These are phyloP conservation scores for Teunomyces kruisii DNA, from an alignment of 805 yeast species.

Conservation along the genomic window DNA sequence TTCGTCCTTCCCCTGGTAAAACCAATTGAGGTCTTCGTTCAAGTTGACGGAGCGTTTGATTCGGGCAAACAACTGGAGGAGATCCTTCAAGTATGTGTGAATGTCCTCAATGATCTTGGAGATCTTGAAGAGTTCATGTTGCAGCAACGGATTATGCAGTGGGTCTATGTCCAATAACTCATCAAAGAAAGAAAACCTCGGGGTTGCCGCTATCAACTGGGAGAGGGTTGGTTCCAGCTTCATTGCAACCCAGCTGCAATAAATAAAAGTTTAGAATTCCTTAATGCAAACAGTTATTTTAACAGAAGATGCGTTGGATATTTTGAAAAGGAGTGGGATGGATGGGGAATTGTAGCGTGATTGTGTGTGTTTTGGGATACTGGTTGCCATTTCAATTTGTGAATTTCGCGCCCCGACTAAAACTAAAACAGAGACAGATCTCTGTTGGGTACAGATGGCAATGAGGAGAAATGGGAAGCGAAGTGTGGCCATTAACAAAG, in stretches of 20 bases:
- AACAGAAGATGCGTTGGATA: too few relatives aligned
- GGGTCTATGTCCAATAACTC: not conserved
- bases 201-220: not conserved
- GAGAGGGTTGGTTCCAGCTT: constrained; percentile 3
- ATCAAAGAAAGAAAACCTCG: not conserved
- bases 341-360: constrained; percentile 1
- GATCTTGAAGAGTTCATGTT: constrained; percentile 26
- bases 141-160: constrained; percentile 11
- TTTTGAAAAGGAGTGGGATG: not conserved
- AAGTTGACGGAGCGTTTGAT: constrained; percentile 2
- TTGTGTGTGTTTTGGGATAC: not conserved
- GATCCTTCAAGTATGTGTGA: constrained; percentile 20
- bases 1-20: constrained; percentile 21
- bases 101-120: constrained; percentile 30
- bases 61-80: constrained; percentile 14
- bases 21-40: constrained; percentile 22
- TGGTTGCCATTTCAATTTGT: constrained; percentile 2
- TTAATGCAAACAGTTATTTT: not conserved
- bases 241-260: not conserved
- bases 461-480: too few relatives aligned
- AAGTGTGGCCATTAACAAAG: too few relatives aligned
- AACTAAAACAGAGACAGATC: not conserved
- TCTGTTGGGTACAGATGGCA: too few relatives aligned
- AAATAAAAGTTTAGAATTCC: not conserved
- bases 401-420: not conserved